Evolutionary conservation across 495 filamentous ascomycete genomes (phyloP).

Genomic region (Ramalina intermedia): DNA sequence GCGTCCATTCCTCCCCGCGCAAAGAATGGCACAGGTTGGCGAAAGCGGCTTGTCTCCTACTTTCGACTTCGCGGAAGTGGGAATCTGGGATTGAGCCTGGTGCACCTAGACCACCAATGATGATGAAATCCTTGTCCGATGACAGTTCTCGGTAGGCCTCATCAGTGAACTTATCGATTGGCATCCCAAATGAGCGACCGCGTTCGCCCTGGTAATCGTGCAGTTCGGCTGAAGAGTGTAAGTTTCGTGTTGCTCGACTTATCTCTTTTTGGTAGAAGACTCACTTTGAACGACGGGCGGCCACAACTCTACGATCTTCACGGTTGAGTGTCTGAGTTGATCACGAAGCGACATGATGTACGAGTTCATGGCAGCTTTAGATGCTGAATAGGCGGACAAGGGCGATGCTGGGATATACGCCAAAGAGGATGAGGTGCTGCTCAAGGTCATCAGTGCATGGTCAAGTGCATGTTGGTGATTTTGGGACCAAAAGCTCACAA

Average conservation of each 20-base stretch:
- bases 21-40: too few relatives aligned
- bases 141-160: conserved; percentile 37
- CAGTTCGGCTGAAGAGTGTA: conserved; percentile 16
- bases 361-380: conserved; percentile 30
- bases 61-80: too few relatives aligned
- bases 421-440: conserved; percentile 27
- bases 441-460: not conserved
- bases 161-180: conserved; percentile 40
- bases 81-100: too few relatives aligned
- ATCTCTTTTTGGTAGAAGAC: not conserved
- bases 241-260: too few relatives aligned
- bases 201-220: conserved; percentile 28
- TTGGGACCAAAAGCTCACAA: conserved; percentile 13
- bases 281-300: conserved; percentile 50
- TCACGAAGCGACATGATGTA: conserved; percentile 43
- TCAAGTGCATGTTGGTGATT: not conserved
- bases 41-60: too few relatives aligned
- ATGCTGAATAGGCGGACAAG: conserved; percentile 28
- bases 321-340: conserved; percentile 36
- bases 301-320: conserved; percentile 49
- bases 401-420: conserved; percentile 24
- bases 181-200: conserved; percentile 40
- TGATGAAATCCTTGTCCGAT: conserved; percentile 31
- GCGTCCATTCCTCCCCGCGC: too few relatives aligned
- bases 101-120: conserved; percentile 19